Percentiles rank a stretch among this genome's conserved stretches.
Conservation (phyloP, 2,329 filamentous ascomycete species). For the Fusarium annulatum region DNA sequence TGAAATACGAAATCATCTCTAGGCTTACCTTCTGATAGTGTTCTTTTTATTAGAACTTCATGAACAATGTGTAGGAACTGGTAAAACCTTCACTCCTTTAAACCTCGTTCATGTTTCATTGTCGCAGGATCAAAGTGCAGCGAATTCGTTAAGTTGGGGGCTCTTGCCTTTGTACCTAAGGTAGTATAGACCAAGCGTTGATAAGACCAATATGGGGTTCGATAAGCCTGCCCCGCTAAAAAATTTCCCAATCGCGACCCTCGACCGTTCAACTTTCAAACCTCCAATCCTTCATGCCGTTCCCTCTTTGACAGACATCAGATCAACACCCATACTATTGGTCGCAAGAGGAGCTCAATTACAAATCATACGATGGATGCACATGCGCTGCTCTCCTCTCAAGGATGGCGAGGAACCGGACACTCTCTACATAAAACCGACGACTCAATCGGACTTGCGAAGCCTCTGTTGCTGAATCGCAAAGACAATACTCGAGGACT, state of each 20-base stretch:
- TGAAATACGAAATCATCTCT: not conserved
- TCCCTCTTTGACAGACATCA: not conserved
- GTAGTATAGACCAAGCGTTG: not conserved
- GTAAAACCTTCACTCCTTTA: not conserved
- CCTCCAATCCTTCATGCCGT: not conserved
- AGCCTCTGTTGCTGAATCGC: conserved; percentile 83
- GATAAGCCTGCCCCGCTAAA: conserved; percentile 48
- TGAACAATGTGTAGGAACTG: not conserved
- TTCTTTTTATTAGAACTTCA: not conserved
- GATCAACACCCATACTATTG: not conserved
- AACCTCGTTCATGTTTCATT: not conserved
- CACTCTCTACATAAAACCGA: conserved; percentile 84
- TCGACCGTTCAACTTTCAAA: not conserved
- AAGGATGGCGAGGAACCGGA: conserved; percentile 91
- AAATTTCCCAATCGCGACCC: conserved; percentile 36
- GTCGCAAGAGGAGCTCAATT: not conserved
- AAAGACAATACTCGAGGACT: conserved; percentile 86
- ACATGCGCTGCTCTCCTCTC: conserved; percentile 81
- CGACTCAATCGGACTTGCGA: conserved; percentile 80
- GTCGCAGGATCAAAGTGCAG: not conserved
- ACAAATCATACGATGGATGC: conserved; percentile 74
- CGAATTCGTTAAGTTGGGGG: not conserved
- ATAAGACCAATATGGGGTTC: not conserved
- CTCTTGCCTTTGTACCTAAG: not conserved
- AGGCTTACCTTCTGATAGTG: not conserved